Base-by-base conservation (phyloP, 2,329 filamentous ascomycete genomes). In the Fusarium odoratissimum region DNA sequence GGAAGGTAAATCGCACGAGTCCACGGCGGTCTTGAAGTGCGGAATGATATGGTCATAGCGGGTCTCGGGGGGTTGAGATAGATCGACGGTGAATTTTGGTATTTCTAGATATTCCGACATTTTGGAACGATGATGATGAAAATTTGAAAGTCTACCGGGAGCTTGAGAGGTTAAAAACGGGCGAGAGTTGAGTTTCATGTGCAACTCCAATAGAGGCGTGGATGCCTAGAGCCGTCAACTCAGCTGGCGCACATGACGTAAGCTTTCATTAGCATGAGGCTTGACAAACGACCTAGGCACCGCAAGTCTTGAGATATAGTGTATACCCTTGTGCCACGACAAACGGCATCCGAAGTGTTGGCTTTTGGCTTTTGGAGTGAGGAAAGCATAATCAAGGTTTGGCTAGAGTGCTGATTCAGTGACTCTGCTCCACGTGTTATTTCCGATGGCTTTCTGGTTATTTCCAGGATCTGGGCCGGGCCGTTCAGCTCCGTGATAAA, bases 1-100 rank as follows among this genome's bases (percentile, higher is more conserved):
- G 2, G 73, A 71, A 0, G 82, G 80, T 1, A 92, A 78, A 6
- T 79, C 33, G 40, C 74, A 69, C 1, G 49, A 55, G 13, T 62
- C 54, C 1, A 80, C 42, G 0, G 60, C 30, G 1, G 71, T 30
- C 16, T 38, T 48, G 16, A 80, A 73, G 19, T 76, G 67, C 9
- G 75, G 71, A 7, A 76, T 48, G 13, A 81, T 69, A 54, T 80
- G 75, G 30, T 59, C 55, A 45, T 81, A 81, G 8, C 79, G 78
- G 8, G 57, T 30, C 41, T 73, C 67, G 2, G 80, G 79, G 2
- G 75, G 59, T 5, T 60, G 42, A 4, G 78, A 80, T 3, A 81
- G 65, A 52, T 81, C 70, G n/a, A 81, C 60, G 9, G 69, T 73
- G 56, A 79, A 80, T 25, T 56, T 73, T 1, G 77, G 77, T 11